These are phyloP conservation scores for Cryptococcus sp. DNA, from an alignment of 1,284 basidiomycete genomes.

Conservation along the genomic window DNA sequence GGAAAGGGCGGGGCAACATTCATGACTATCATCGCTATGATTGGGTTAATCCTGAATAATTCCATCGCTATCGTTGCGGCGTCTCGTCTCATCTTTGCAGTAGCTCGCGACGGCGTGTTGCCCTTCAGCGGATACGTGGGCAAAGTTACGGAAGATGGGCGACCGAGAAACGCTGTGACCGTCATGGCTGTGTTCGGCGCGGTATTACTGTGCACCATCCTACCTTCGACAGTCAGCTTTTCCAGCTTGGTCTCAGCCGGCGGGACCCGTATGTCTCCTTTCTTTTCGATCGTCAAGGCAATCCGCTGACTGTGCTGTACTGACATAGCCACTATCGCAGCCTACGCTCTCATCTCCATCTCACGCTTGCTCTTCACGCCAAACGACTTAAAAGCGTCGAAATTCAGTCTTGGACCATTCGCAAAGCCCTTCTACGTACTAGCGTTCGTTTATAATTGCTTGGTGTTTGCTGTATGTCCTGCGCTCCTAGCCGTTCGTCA, in stretches of 20 bases:
- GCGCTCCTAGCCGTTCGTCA: not conserved
- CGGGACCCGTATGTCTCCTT: slow-evolving; percentile 41
- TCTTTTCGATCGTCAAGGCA: not conserved
- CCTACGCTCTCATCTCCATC: slow-evolving; percentile 74
- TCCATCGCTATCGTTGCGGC: slow-evolving; percentile 79
- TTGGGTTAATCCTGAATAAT: slow-evolving; percentile 75
- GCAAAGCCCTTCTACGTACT: slow-evolving; percentile 67
- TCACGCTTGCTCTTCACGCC: slow-evolving; percentile 73
- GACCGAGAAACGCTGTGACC: slow-evolving; percentile 77
- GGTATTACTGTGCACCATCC: slow-evolving; percentile 71
- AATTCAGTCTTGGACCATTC: slow-evolving; percentile 68
- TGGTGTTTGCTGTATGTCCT: slow-evolving; percentile 64
- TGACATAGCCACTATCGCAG: slow-evolving; percentile 61
- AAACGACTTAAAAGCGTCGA: slow-evolving; percentile 67
- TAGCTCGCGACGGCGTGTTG: slow-evolving; percentile 82
- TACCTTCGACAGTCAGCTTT: slow-evolving; percentile 83
- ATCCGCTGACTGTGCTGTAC: slow-evolving; percentile 55
- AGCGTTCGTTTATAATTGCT: slow-evolving; percentile 67
- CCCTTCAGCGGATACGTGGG: slow-evolving; percentile 76
- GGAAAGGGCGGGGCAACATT: slow-evolving; percentile 74
- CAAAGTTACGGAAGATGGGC: slow-evolving; percentile 58
- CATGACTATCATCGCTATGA: slow-evolving; percentile 75
- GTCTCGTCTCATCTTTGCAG: slow-evolving; percentile 78
- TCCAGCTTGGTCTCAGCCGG: slow-evolving; percentile 80
- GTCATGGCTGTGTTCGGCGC: slow-evolving; percentile 76